These are phyloP conservation scores for Fraxinus ornus DNA, from an alignment of 305 asterid genomes.

Conservation along the genomic window DNA sequence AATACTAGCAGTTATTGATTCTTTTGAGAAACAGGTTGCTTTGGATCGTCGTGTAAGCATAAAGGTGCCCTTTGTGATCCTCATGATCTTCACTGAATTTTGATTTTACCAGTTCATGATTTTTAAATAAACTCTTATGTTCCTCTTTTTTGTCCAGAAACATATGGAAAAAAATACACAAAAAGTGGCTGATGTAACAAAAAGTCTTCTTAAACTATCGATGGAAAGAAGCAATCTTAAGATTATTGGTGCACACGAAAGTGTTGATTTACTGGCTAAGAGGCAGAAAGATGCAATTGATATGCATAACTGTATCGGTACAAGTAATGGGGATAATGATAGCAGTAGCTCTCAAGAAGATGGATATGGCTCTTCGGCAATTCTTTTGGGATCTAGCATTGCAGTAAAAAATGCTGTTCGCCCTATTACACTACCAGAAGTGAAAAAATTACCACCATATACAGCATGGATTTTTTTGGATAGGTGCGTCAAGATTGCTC, in stretches of 20 bases:
- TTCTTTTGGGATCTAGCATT: conserved; percentile 85
- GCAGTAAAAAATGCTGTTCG: conserved; percentile 88
- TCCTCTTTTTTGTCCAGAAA: conserved; percentile 50
- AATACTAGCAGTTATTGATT: conserved; percentile 49
- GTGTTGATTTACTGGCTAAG: conserved; percentile 69
- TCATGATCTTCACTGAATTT: conserved; percentile 16
- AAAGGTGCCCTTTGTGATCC: conserved; percentile 52
- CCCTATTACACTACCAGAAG: conserved; percentile 79
- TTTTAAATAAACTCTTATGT: conserved; percentile 14
- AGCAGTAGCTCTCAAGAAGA: conserved; percentile 73
- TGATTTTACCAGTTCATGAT: conserved; percentile 23
- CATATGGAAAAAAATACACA: conserved; percentile 64
- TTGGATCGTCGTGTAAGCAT: conserved; percentile 52
- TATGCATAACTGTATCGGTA: conserved; percentile 72
- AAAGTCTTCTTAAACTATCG: conserved; percentile 50
- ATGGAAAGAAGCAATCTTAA: conserved; percentile 56
- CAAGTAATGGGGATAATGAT: conserved; percentile 61
- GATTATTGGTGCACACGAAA: conserved; percentile 42
- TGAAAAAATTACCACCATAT: conserved; percentile 66
- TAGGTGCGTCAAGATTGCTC: conserved; percentile 52
- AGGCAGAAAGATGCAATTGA: conserved; percentile 86
- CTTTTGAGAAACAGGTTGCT: conserved; percentile 58
- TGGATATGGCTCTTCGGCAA: conserved; percentile 81
- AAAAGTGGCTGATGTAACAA: conserved; percentile 55
- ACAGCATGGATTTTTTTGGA: conserved; percentile 88